Conservation (phyloP, 176 grass and related monocot genomes). For the Triticum dicoccoides region DNA sequence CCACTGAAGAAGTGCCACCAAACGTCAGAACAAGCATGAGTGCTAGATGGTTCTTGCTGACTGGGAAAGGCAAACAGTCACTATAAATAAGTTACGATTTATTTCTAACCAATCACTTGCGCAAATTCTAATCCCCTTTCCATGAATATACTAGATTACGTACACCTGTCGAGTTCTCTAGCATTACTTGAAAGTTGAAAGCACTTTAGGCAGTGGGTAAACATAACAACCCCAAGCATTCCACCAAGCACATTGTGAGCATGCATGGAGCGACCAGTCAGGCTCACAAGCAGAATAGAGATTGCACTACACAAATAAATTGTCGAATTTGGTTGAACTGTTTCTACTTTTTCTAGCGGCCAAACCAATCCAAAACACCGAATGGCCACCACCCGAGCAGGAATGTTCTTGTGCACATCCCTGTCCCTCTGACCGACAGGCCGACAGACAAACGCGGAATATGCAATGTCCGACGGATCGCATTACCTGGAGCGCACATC, state of each 20-base stretch:
- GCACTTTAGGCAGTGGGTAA: background rate
- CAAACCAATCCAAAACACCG: background rate
- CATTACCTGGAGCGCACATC: slow-evolving; percentile 56
- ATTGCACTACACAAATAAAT: background rate
- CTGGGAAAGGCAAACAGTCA: background rate
- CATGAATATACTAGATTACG: background rate
- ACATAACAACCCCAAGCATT: slow-evolving; percentile 13
- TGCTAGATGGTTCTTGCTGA: background rate
- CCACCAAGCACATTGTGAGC: slow-evolving; percentile 10
- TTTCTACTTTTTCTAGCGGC: background rate
- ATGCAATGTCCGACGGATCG: background rate
- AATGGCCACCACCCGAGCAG: background rate
- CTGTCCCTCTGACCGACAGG: background rate
- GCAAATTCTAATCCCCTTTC: background rate
- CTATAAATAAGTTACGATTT: background rate
- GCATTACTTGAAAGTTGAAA: background rate
- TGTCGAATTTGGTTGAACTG: background rate
- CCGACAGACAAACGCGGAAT: background rate
- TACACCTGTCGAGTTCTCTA: slow-evolving; percentile 1
- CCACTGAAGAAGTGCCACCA: background rate
- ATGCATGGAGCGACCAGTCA: background rate
- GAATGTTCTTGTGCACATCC: background rate
- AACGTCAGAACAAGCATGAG: slow-evolving; percentile 3
- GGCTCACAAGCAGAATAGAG: background rate
- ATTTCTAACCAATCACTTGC: background rate